Percentiles rank a stretch among this genome's conserved stretches.
These are phyloP conservation scores for Nevesoporus exiguus DNA, from an alignment of 768 basidiomycete genomes.

Conservation along the genomic window DNA sequence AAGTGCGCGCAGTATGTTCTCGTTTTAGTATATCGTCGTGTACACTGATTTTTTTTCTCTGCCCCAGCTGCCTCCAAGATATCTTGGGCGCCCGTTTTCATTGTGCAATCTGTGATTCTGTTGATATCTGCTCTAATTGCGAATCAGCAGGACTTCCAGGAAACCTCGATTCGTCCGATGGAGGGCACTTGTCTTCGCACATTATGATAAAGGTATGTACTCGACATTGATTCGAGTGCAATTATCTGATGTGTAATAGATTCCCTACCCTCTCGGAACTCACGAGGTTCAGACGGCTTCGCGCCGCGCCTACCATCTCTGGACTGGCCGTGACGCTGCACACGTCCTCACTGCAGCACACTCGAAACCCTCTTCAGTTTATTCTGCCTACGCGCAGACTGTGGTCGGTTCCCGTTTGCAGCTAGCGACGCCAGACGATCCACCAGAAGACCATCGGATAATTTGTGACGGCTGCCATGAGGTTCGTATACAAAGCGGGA, in stretches of 20 bases:
- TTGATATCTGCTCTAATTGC: constrained; percentile 86
- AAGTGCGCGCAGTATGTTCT: constrained; percentile 79
- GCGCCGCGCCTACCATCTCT: constrained; percentile 66
- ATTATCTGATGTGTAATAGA: constrained; percentile 42
- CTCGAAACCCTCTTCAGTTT: constrained; percentile 55
- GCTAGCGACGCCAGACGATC: constrained; percentile 28
- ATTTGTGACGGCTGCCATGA: constrained; percentile 59
- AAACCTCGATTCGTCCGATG: constrained; percentile 71
- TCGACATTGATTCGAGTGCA: not conserved
- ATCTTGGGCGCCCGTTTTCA: constrained; percentile 93
- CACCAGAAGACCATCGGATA: constrained; percentile 51
- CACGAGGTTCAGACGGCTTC: constrained; percentile 75
- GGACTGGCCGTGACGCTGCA: constrained; percentile 74
- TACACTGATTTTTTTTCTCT: not conserved
- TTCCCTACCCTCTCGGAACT: constrained; percentile 77
- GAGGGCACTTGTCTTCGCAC: constrained; percentile 79
- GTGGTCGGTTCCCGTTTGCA: constrained; percentile 52
- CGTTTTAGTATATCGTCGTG: not conserved
- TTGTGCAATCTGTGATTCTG: constrained; percentile 81
- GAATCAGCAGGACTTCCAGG: constrained; percentile 85
- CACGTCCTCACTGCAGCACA: constrained; percentile 47
- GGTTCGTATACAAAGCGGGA: constrained; percentile 36
- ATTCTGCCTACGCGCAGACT: constrained; percentile 64
- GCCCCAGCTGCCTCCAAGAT: constrained; percentile 73
- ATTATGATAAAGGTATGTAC: constrained; percentile 85